A percentile compares a stretch with the other conserved stretches of the same genome.
Conservation (phyloP, 345 rosid species). For the Moringa oleifera region DNA sequence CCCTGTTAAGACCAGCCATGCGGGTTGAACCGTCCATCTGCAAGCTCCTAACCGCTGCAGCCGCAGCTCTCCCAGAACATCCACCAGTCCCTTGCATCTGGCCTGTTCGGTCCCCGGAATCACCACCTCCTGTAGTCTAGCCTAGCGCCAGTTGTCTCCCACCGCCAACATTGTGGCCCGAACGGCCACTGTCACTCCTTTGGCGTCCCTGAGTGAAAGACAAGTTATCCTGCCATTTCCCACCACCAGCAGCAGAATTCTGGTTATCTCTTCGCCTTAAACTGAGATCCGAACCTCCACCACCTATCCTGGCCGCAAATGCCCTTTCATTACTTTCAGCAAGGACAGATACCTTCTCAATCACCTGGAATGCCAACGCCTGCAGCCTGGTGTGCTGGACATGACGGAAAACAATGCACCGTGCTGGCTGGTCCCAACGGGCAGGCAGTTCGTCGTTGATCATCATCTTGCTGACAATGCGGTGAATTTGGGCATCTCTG, state of each 20-base stretch:
- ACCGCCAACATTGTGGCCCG: conserved; percentile 33
- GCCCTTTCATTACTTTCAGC: conserved; percentile 83
- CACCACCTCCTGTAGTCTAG: conserved; percentile 36
- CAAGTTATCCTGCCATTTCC: conserved; percentile 63
- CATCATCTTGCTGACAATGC: conserved; percentile 85
- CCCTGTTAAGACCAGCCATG: conserved; percentile 69
- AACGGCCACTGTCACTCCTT: conserved; percentile 35
- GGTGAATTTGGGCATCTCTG: conserved; percentile 44
- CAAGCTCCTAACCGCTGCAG: conserved; percentile 37
- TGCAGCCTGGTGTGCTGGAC: conserved; percentile 68
- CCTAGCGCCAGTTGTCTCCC: conserved; percentile 37
- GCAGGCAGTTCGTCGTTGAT: conserved; percentile 71
- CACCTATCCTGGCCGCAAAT: conserved; percentile 55
- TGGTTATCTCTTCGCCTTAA: conserved; percentile 61
- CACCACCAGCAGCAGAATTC: conserved; percentile 47
- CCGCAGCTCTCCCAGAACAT: conserved; percentile 38
- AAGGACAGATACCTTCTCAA: conserved; percentile 60
- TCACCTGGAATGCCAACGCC: conserved; percentile 70
- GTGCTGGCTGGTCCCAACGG: conserved; percentile 87
- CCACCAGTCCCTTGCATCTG: conserved; percentile 46
- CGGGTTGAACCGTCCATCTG: conserved; percentile 54
- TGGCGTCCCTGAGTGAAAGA: conserved; percentile 58
- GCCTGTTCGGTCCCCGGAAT: conserved; percentile 45
- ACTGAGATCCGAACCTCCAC: conserved; percentile 60
- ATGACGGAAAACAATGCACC: conserved; percentile 65